Evolutionary conservation across 2,329 filamentous ascomycete species (phyloP).

Genomic region (Juglanconis juglandina): DNA sequence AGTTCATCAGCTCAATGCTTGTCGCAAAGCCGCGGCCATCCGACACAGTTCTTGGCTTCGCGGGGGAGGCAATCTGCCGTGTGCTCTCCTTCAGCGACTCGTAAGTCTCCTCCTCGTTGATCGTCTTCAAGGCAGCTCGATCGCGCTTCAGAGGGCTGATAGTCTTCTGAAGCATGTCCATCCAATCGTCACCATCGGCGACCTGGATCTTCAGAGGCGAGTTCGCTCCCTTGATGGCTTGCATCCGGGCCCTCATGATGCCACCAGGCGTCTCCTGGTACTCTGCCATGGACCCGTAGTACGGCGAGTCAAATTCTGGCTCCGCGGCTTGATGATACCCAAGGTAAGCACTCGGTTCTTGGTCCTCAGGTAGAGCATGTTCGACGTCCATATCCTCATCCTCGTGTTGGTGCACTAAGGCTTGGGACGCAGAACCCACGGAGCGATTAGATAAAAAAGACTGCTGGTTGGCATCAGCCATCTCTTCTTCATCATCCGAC

Average conservation of each 20-base stretch:
- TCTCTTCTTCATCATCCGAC: slow-evolving; percentile 52
- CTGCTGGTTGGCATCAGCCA: slow-evolving; percentile 47
- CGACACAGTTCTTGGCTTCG: slow-evolving; percentile 32
- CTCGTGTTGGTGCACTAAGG: slow-evolving; percentile 53
- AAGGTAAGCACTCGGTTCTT: slow-evolving; percentile 73
- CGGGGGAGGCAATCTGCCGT: slow-evolving; percentile 28
- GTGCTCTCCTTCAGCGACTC: slow-evolving; percentile 34
- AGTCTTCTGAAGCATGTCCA: slow-evolving; percentile 87
- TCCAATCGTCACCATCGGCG: slow-evolving; percentile 79
- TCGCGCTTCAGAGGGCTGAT: slow-evolving; percentile 93
- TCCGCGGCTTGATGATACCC: slow-evolving; percentile 73
- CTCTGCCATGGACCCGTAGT: slow-evolving; percentile 43
- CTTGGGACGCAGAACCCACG: slow-evolving; percentile 71
- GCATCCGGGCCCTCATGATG: slow-evolving; percentile 61
- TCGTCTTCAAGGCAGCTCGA: slow-evolving; percentile 64
- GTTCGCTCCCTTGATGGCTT: slow-evolving; percentile 57
- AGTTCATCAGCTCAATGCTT: slow-evolving; percentile 95
- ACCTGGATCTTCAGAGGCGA: slow-evolving; percentile 60
- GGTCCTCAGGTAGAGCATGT: slow-evolving; percentile 70
- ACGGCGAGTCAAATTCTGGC: slow-evolving; percentile 56
- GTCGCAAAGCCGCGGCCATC: slow-evolving; percentile 71
- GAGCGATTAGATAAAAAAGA: slow-evolving; percentile 95
- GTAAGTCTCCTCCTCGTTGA: slow-evolving; percentile 60
- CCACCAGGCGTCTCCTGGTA: slow-evolving; percentile 55
- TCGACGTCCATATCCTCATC: slow-evolving; percentile 70